These are phyloP conservation scores for Aspergillus incahuasiensis DNA, from an alignment of 495 filamentous ascomycete genomes.

Conservation along the genomic window DNA sequence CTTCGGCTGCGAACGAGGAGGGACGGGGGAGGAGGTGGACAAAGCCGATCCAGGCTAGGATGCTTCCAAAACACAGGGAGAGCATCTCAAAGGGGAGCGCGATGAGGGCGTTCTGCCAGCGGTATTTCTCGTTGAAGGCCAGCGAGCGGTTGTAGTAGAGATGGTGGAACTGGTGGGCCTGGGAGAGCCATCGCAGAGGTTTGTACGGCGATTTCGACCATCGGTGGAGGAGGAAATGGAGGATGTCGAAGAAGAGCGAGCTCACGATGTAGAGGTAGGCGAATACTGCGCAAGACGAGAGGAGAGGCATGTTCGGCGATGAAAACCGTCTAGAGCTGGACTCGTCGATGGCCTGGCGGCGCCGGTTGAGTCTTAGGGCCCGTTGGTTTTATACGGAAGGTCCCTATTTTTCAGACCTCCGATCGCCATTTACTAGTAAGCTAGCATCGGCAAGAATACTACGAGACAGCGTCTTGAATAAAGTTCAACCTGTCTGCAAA, in stretches of 20 bases:
- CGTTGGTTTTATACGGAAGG: no score
- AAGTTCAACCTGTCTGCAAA: no score
- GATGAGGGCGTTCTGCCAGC: constrained; percentile 12
- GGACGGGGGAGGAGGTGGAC: not conserved
- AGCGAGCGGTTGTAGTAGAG: constrained; percentile 20
- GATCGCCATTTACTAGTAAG: no score
- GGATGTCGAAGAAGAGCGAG: constrained; percentile 20
- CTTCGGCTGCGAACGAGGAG: not conserved
- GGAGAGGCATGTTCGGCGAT: not conserved
- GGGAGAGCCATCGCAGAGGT: constrained; percentile 14
- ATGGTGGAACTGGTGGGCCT: constrained; percentile 20
- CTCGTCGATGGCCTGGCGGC: no score
- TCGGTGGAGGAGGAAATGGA: constrained; percentile 17
- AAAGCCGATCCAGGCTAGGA: constrained; percentile 9
- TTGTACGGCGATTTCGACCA: constrained; percentile 15
- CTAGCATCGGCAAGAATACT: no score
- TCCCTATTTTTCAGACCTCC: no score
- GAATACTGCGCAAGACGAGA: not conserved
- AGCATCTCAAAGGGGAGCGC: constrained; percentile 18
- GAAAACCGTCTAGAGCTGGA: no score
- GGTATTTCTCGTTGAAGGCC: constrained; percentile 17
- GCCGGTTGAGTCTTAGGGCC: no score
- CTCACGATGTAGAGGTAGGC: constrained; percentile 13
- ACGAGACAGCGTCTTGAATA: no score
- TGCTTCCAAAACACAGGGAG: constrained; percentile 9